Percentiles rank a stretch among this genome's conserved stretches.
These are phyloP conservation scores for Fusarium virguliforme DNA, from an alignment of 2,329 filamentous ascomycete genomes.

Conservation along the genomic window DNA sequence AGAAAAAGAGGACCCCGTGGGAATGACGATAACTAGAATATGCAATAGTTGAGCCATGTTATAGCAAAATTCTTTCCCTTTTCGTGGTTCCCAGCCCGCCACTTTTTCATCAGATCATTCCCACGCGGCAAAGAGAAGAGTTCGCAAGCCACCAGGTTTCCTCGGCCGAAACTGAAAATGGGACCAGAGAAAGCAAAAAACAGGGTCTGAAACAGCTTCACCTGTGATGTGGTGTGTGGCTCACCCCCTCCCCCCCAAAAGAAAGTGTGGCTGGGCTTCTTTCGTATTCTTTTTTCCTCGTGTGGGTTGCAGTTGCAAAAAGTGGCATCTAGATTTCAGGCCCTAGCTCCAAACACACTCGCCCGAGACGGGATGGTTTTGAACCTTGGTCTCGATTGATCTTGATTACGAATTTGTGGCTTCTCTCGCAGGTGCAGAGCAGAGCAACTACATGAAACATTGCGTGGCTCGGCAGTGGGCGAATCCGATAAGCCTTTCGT, in stretches of 20 bases:
- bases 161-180: conserved; percentile 25
- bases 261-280: conserved; percentile 9
- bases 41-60: conserved; percentile 5
- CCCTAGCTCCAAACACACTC: background rate
- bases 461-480: background rate
- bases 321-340: conserved; percentile 22
- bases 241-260: background rate
- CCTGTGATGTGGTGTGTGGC: background rate
- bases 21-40: conserved; percentile 1
- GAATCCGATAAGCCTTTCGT: background rate
- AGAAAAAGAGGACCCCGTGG: background rate
- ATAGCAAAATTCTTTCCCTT: background rate
- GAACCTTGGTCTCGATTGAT: background rate
- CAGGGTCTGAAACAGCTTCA: conserved; percentile 15
- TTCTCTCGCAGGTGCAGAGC: conserved; percentile 5
- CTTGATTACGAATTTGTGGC: conserved; percentile 18
- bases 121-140: conserved; percentile 5
- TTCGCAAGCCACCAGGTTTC: conserved; percentile 33
- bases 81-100: background rate
- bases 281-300: conserved; percentile 29
- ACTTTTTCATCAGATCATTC: conserved; percentile 11
- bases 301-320: conserved; percentile 21
- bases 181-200: background rate
- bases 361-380: background rate
- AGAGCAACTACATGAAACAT: background rate